These are phyloP conservation scores for Mycena haematopus DNA, from an alignment of 768 basidiomycete species.

Conservation along the genomic window DNA sequence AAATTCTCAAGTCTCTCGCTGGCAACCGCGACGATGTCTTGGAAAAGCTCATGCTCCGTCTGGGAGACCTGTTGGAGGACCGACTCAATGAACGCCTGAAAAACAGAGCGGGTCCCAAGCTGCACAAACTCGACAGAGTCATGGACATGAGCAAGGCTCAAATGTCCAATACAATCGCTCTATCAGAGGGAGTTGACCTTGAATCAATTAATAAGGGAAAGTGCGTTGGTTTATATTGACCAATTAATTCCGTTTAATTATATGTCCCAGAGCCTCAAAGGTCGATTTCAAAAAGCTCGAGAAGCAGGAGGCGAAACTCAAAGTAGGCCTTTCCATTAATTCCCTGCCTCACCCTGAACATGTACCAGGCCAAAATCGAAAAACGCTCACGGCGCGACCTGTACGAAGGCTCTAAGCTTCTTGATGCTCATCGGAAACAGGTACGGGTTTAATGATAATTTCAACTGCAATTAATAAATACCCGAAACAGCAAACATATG, in stretches of 20 bases:
- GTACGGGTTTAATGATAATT: slow-evolving; percentile 41
- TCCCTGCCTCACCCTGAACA: slow-evolving; percentile 13
- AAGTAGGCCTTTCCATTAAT: slow-evolving; percentile 47
- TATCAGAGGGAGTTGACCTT: slow-evolving; percentile 85
- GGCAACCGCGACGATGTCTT: slow-evolving; percentile 63
- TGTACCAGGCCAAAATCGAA: slow-evolving; percentile 87
- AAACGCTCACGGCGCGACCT: slow-evolving; percentile 90
- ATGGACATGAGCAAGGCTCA: slow-evolving; percentile 87
- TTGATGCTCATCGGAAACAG: slow-evolving; percentile 92
- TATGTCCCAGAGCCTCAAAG: slow-evolving; percentile 69
- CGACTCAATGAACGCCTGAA: slow-evolving; percentile 64
- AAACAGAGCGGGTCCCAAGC: slow-evolving; percentile 65
- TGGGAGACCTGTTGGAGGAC: slow-evolving; percentile 69
- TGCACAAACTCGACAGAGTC: slow-evolving; percentile 83
- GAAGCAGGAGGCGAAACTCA: slow-evolving; percentile 96
- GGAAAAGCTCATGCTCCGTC: slow-evolving; percentile 68
- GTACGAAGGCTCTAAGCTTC: slow-evolving; percentile 95
- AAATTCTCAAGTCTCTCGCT: slow-evolving; percentile 79
- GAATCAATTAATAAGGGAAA: slow-evolving; percentile 96
- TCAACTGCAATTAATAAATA: slow-evolving; percentile 14
- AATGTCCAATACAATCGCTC: slow-evolving; percentile 80
- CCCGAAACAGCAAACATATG: slow-evolving; percentile 83
- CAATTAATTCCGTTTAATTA: slow-evolving; percentile 27
- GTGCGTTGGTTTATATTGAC: slow-evolving; percentile 47
- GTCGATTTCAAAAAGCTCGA: slow-evolving; percentile 96